phyloP scores from a whole-genome alignment of 352 stramenopile genomes.

The Pythium insidiosum region DNA sequence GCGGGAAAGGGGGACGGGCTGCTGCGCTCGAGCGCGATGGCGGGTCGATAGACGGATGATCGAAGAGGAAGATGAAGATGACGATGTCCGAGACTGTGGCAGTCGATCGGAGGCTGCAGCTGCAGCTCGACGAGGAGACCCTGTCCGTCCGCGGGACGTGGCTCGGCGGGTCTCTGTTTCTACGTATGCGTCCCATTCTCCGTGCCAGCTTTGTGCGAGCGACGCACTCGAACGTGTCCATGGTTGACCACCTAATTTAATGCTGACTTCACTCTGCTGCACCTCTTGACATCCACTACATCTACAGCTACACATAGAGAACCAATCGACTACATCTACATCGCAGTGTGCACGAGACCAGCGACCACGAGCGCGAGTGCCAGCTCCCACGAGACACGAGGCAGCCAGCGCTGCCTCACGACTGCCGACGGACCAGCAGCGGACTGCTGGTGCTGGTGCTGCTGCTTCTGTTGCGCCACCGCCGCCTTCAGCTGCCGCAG shows the following conservation, averaged over 20 bases:
- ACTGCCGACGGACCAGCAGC: no score
- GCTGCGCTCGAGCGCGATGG: slow-evolving; percentile 11
- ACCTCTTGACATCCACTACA: not conserved
- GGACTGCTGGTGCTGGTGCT: slow-evolving; percentile 2
- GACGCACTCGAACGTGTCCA: no score
- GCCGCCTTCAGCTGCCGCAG: slow-evolving; percentile 31
- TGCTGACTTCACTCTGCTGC: not conserved
- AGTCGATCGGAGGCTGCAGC: not conserved
- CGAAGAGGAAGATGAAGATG: not conserved
- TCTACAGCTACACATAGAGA: no score
- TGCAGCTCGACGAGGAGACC: not conserved
- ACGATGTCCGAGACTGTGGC: not conserved
- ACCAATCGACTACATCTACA: no score
- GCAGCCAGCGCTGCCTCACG: not conserved
- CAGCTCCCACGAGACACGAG: not conserved
- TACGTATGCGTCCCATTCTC: no score
- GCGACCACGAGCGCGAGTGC: slow-evolving; percentile 10
- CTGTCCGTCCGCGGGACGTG: not conserved
- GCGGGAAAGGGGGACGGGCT: slow-evolving; percentile 39
- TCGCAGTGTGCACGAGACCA: slow-evolving; percentile 18
- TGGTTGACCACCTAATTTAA: slow-evolving; percentile 13
- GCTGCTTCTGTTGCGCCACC: not conserved
- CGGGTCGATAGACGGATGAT: not conserved
- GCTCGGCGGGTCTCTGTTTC: no score
- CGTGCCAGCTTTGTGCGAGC: no score